A percentile compares a stretch with the other conserved stretches of the same genome.
Evolutionary conservation across 805 yeast species (phyloP).

Genomic region (Danielia reshetovae): DNA sequence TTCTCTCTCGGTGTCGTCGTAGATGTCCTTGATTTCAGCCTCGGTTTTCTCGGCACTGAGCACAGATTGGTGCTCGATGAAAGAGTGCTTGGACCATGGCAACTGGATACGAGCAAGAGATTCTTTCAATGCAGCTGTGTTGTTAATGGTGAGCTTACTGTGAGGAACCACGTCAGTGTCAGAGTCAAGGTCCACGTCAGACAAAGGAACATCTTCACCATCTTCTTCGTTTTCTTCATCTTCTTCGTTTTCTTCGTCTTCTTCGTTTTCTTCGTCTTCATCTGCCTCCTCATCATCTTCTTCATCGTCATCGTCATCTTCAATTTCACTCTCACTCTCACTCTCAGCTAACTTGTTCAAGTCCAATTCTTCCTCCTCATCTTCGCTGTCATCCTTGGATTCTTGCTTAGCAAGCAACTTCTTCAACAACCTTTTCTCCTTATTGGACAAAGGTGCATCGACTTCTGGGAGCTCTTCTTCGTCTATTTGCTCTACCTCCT

Average conservation of each 20-base stretch:
- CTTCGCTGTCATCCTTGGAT: constrained; percentile 28
- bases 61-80: constrained; percentile 80
- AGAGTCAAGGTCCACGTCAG: constrained; percentile 89
- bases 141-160: constrained; percentile 85
- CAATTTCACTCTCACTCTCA: constrained; percentile 30
- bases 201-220: constrained; percentile 79
- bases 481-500: constrained; percentile 22
- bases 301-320: constrained; percentile 31
- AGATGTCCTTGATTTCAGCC: constrained; percentile 73
- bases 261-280: constrained; percentile 24
- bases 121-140: constrained; percentile 75
- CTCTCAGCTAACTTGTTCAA: constrained; percentile 51
- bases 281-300: constrained; percentile 23
- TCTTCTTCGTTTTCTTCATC: constrained; percentile 52
- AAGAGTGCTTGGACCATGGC: constrained; percentile 63
- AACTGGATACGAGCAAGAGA: constrained; percentile 63
- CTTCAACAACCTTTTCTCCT: constrained; percentile 58
- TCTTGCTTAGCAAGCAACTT: constrained; percentile 37
- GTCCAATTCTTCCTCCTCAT: constrained; percentile 40
- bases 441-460: constrained; percentile 47
- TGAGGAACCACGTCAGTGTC: constrained; percentile 94
- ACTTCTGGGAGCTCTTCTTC: constrained; percentile 42
- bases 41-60: constrained; percentile 59
- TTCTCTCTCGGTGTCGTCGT: constrained; percentile 95
- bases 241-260: constrained; percentile 43